Conservation (phyloP, 371 early-diverging fungal species). For the Mucor piriformis region DNA sequence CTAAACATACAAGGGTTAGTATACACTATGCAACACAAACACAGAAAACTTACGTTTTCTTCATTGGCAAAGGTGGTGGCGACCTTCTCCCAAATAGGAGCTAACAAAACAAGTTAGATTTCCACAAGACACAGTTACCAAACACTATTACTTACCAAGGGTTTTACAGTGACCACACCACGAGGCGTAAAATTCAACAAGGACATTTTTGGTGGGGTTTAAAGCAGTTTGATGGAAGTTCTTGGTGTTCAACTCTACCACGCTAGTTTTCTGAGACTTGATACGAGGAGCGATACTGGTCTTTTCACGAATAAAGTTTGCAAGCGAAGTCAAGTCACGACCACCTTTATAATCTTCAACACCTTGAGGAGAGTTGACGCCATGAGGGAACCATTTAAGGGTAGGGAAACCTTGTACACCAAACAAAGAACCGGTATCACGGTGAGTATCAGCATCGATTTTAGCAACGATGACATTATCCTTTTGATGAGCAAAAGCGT, state of each 20-base stretch:
- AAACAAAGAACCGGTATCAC: slow-evolving; percentile 73
- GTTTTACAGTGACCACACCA: slow-evolving; percentile 90
- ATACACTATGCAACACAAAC: neutral
- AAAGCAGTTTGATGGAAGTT: slow-evolving; percentile 73
- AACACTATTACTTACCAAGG: slow-evolving; percentile 43
- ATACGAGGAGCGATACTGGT: slow-evolving; percentile 67
- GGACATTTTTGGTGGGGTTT: slow-evolving; percentile 63
- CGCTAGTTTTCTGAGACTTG: slow-evolving; percentile 63
- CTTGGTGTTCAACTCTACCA: slow-evolving; percentile 61
- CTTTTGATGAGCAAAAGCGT: slow-evolving; percentile 69
- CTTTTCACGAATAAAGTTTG: slow-evolving; percentile 77
- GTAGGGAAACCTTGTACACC: slow-evolving; percentile 89
- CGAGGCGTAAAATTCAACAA: slow-evolving; percentile 87
- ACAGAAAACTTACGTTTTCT: slow-evolving; percentile 31
- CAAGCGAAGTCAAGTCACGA: slow-evolving; percentile 79
- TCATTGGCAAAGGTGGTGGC: slow-evolving; percentile 56
- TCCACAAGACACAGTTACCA: neutral
- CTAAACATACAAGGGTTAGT: slow-evolving; percentile 12
- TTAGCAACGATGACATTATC: slow-evolving; percentile 86
- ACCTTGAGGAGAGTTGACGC: slow-evolving; percentile 52
- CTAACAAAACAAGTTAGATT: slow-evolving; percentile 22
- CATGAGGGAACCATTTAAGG: slow-evolving; percentile 92
- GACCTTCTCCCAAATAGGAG: slow-evolving; percentile 69
- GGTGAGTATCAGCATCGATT: slow-evolving; percentile 87
- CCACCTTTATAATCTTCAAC: slow-evolving; percentile 84